Base-by-base conservation (phyloP, 441 rosid species). In the Adansonia gregorii region DNA sequence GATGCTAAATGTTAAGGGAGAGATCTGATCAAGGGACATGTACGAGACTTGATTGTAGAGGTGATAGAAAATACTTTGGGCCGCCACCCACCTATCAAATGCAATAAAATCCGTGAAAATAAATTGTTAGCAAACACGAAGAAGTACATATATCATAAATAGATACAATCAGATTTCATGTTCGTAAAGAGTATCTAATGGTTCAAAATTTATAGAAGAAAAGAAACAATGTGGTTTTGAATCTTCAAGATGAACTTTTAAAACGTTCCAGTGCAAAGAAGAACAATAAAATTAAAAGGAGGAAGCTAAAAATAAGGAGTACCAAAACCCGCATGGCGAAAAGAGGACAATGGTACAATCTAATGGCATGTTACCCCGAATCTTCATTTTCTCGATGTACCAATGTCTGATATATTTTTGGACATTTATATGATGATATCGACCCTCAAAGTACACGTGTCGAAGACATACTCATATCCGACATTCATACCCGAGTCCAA, bases 81-180 rank as follows among this genome's bases (percentile, higher is more conserved):
- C n/a, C n/a, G n/a, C n/a, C n/a, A n/a, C n/a, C n/a, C n/a, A n/a
- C n/a, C 95, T 91, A 70, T 76, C 75, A 72, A 20, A 49, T 65
- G 74, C 39, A 35, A 80, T 68, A 73, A 48, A 65, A 73, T 70
- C 79, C 85, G 65, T 83, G 72, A 65, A 61, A 54, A 70, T 39
- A 0, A n/a, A 46, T 54, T 65, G 27, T 46, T 27, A 75, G 73
- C 8, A 9, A 11, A 56, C 31, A 41, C 19, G 74, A 71, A 52
- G 10, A 20, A 56, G 63, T 61, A 35, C 41, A 70, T 15, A 27
- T 27, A 51, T 68, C 58, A 70, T 24, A 24, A 14, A 15, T 8
- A 22, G 3, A 27, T n/a, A 14, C 19, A 24, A 31, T 49, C 27
- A 49, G 73, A 49, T 69, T 48, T 58, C 27, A 48, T 22, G 73